Evolutionary conservation across 2,329 filamentous ascomycete species (phyloP).

Genomic region (Penicillium corylophilum): DNA sequence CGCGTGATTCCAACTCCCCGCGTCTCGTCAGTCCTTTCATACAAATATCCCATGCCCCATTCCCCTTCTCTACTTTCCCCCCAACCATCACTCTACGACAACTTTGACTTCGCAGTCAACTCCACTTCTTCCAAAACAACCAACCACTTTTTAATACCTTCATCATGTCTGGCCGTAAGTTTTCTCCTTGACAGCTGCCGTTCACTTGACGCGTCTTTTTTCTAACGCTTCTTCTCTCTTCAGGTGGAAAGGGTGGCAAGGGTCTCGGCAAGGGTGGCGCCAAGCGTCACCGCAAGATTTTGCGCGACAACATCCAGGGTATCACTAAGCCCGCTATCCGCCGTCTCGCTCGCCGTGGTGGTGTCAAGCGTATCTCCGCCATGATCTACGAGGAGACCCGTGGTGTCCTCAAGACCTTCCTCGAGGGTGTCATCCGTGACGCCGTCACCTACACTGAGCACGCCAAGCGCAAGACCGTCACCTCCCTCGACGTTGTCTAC

Average conservation of each 20-base stretch:
- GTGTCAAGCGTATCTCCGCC: constrained; percentile 99
- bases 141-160: constrained; percentile 31
- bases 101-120: constrained; percentile 21
- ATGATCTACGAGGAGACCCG: constrained; percentile 87
- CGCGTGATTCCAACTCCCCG: constrained; percentile 39
- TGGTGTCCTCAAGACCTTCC: constrained; percentile 80
- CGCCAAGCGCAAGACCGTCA: constrained; percentile 66
- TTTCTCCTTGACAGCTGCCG: constrained; percentile 14
- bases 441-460: constrained; percentile 80
- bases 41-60: constrained; percentile 42
- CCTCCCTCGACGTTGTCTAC: constrained; percentile 62
- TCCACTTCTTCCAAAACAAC: constrained; percentile 27
- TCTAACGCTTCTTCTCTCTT: constrained; percentile 48
- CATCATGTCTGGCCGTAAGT: constrained; percentile 62
- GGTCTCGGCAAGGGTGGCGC: constrained; percentile 97
- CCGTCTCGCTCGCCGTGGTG: constrained; percentile 97
- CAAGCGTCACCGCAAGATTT: constrained; percentile 99
- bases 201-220: constrained; percentile 10
- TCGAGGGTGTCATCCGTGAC: constrained; percentile 77
- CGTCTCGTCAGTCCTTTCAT: constrained; percentile 28
- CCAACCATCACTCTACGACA: constrained; percentile 27
- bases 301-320: constrained; percentile 99
- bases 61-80: constrained; percentile 22
- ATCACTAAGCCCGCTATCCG: constrained; percentile 98
- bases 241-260: constrained; percentile 94